Percentiles rank a stretch among this genome's conserved stretches.
Evolutionary conservation across 2,329 filamentous ascomycete genomes (phyloP).

Genomic region (Periconia macrospinosa): DNA sequence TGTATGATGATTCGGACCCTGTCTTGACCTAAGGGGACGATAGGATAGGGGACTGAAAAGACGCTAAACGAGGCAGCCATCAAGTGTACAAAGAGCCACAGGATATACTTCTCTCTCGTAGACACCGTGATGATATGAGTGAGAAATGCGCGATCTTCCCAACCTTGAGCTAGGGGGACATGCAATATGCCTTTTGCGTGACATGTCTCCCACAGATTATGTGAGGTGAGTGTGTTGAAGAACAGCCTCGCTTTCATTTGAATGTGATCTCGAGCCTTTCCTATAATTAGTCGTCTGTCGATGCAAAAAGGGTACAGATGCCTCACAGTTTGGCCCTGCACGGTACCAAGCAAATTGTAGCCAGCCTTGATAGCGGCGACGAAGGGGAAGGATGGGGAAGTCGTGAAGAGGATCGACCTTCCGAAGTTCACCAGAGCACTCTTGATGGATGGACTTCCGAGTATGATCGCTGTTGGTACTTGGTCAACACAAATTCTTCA

Average conservation of each 20-base stretch:
- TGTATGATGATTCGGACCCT: not conserved
- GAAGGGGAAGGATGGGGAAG: slow-evolving; percentile 37
- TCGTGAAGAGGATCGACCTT: slow-evolving; percentile 33
- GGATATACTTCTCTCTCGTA: not conserved
- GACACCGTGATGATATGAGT: not conserved
- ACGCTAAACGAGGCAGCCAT: not conserved
- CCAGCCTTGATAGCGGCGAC: slow-evolving; percentile 40
- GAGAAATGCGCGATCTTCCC: slow-evolving; percentile 1
- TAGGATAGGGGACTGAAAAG: not conserved
- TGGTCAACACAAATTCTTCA: too few relatives aligned
- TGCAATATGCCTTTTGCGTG: not conserved
- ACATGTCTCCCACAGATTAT: not conserved
- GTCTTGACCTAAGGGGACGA: not conserved
- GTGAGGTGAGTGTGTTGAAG: slow-evolving; percentile 1
- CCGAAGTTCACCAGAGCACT: slow-evolving; percentile 9
- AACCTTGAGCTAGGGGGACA: slow-evolving; percentile 1
- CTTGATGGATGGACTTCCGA: slow-evolving; percentile 15
- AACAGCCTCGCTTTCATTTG: too few relatives aligned
- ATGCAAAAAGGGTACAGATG: too few relatives aligned
- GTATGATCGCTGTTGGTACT: slow-evolving; percentile 20
- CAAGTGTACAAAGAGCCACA: not conserved
- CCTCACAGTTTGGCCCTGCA: too few relatives aligned
- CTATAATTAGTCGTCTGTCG: too few relatives aligned
- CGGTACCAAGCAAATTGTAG: slow-evolving; percentile 25
- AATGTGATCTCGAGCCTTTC: too few relatives aligned